These are phyloP conservation scores for Solanum microdontum DNA, from an alignment of 257 asterid species.

Conservation along the genomic window DNA sequence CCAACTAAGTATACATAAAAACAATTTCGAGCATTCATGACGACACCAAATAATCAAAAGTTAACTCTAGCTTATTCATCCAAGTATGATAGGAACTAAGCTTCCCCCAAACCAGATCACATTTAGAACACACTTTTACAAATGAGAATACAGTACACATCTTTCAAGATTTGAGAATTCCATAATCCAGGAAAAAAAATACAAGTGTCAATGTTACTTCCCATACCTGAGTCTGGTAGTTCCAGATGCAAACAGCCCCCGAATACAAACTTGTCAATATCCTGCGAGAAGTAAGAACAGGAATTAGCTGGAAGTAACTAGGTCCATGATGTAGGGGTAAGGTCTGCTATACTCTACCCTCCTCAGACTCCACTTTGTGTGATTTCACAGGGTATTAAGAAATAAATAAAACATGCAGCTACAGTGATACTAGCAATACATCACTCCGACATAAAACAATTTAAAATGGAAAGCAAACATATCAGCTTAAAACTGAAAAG, in stretches of 20 bases:
- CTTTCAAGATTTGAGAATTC: neutral
- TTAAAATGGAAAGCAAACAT: neutral
- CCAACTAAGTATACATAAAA: neutral
- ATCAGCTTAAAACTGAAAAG: neutral
- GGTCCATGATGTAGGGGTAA: neutral
- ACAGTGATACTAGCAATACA: neutral
- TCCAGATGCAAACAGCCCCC: conserved; percentile 88
- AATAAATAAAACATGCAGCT: neutral
- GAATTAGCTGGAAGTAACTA: neutral
- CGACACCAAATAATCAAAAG: neutral
- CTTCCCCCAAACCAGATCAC: neutral
- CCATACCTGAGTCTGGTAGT: conserved; percentile 85
- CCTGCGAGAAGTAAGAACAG: conserved; percentile 28
- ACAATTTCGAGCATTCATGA: neutral
- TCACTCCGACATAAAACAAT: neutral
- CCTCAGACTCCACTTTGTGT: neutral
- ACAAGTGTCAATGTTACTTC: neutral
- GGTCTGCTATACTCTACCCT: neutral
- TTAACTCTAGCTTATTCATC: neutral
- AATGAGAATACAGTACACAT: neutral
- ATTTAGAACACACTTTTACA: neutral
- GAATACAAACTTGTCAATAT: conserved; percentile 81
- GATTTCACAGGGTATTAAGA: neutral
- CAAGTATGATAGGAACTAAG: neutral
- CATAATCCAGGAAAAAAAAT: neutral